Base-by-base conservation (phyloP, 176 grass and related monocot genomes). In the Aegilops speltoides region DNA sequence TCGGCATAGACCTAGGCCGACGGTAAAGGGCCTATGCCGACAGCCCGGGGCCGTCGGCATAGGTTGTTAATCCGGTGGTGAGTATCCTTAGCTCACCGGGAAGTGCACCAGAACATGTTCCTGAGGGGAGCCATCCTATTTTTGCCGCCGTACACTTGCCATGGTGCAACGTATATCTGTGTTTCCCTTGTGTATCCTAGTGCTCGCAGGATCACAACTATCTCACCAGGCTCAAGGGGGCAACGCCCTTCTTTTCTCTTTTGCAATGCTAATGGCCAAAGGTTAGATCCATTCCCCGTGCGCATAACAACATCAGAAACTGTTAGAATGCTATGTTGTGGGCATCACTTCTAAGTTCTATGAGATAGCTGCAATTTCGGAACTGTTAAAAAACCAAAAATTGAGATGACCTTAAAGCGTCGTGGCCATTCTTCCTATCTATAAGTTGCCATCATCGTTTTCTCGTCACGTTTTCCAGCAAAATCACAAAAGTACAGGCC, bases 341-440 rank as follows among this genome's bases (percentile, higher is more conserved):
- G n/a, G n/a, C 38, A 26, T 48, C 11, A 17, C n/a, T n/a, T 48
- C 26, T 10, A 76, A n/a, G n/a, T 10, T 26, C 1, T 2, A 83
- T 50, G 73, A 34, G 16, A 22, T 46, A 61, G 10, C 9, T 66
- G 22, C 25, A 23, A 23, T 38, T 46, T 16, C 14, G 14, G 12
- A 46, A 46, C 45, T 46, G 45, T 46, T 23, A 7, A 24, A 60
- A 71, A 75, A 31, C 2, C 65, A 25, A 54, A 28, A 25, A 26
- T 50, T 19, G 12, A 68, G 37, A 48, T 73, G 64, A 98, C 96
- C 91, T 98, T 98, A 64, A 91, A 98, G 71, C 93, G 91, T 7
- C 96, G 81, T 80, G 96, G 91, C 96, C 96, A 98, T 86, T 98
- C 96, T 73, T 98, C 95, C 81, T 98, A 87, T 76, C 91, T 93